These are phyloP conservation scores for Fusarium succisae DNA, from an alignment of 2,329 filamentous ascomycete genomes.

Conservation along the genomic window DNA sequence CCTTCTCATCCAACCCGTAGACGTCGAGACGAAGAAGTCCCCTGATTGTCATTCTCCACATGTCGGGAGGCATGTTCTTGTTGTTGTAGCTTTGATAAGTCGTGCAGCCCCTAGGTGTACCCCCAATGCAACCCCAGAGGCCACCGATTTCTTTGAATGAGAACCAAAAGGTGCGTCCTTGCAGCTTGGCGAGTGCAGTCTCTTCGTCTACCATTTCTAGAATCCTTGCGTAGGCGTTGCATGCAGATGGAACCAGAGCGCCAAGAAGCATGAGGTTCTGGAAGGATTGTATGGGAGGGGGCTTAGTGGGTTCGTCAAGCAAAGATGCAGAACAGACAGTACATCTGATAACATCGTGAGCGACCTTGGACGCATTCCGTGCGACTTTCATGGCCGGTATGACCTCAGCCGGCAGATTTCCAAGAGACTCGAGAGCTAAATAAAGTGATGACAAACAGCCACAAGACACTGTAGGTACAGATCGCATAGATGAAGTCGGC, in stretches of 20 bases:
- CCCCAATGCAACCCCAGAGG: conserved; percentile 53
- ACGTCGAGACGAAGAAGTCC: conserved; percentile 66
- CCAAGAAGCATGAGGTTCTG: conserved; percentile 69
- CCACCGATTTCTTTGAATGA: conserved; percentile 59
- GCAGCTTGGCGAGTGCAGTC: conserved; percentile 53
- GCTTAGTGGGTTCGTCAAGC: conserved; percentile 46
- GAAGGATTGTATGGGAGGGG: conserved; percentile 59
- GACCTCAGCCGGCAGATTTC: conserved; percentile 56
- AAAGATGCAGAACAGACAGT: conserved; percentile 56
- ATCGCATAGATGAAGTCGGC: conserved; percentile 21
- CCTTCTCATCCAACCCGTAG: conserved; percentile 57
- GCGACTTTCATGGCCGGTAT: conserved; percentile 58
- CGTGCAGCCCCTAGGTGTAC: conserved; percentile 41
- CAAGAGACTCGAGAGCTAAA: conserved; percentile 60
- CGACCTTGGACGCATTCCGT: conserved; percentile 58
- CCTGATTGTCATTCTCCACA: conserved; percentile 65
- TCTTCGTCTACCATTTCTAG: conserved; percentile 65
- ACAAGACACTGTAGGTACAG: conserved; percentile 51
- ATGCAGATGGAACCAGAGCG: conserved; percentile 65
- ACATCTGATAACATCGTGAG: conserved; percentile 63
- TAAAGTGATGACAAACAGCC: conserved; percentile 61
- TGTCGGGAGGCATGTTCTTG: conserved; percentile 58
- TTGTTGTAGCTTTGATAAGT: conserved; percentile 50
- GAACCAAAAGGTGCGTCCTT: conserved; percentile 56
- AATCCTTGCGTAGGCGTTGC: conserved; percentile 65